phyloP scores from a whole-genome alignment of 176 grass and related monocot genomes.

The Alloteropsis semialata region DNA sequence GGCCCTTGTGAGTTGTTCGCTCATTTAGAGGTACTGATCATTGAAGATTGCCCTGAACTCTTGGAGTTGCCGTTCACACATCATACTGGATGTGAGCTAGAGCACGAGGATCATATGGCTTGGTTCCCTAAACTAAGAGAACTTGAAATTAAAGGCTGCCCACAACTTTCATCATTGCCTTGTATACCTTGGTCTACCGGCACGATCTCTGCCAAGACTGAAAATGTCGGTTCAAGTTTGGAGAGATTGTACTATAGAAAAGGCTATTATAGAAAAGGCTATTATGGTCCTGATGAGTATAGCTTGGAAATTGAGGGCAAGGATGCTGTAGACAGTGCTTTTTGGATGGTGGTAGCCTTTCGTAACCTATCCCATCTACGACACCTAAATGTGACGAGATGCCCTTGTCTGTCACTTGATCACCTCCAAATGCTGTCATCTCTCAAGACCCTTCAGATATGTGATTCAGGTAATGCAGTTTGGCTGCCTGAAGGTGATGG shows the following conservation, averaged over 20 bases:
- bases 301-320: not conserved
- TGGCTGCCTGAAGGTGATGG: too few species aligned
- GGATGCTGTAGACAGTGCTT: rapidly evolving
- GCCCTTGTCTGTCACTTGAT: not conserved
- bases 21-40: not conserved
- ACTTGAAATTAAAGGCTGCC: rapidly evolving
- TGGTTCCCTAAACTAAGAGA: rapidly evolving
- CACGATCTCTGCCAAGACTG: too few species aligned
- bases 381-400: rapidly evolving
- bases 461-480: rapidly evolving
- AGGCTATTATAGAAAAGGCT: too few species aligned
- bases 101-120: too few species aligned
- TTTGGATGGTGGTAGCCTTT: not conserved
- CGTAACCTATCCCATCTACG: not conserved
- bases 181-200: not conserved
- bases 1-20: not conserved
- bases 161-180: not conserved
- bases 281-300: too few species aligned
- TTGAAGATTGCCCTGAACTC: too few species aligned
- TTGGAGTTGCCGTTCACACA: too few species aligned
- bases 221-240: too few species aligned
- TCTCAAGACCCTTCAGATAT: rapidly evolving
- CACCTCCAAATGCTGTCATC: not conserved
- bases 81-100: too few species aligned
- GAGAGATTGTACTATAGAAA: too few species aligned